Percentiles rank a stretch among this genome's conserved stretches.
These are phyloP conservation scores for Platismatia glauca DNA, from an alignment of 495 filamentous ascomycete genomes.

Conservation along the genomic window DNA sequence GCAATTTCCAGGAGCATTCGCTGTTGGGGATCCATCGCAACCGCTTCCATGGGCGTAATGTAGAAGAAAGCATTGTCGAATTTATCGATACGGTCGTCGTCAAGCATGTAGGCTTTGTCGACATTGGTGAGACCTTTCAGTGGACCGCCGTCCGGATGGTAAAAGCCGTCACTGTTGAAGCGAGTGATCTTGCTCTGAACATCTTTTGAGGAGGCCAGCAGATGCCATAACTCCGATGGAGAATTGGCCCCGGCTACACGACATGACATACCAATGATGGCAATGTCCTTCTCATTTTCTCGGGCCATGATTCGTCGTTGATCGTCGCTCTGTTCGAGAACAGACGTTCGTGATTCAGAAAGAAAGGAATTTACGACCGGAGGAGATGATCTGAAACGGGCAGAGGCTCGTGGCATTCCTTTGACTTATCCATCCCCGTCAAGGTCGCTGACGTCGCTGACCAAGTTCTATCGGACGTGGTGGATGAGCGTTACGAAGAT, in stretches of 20 bases:
- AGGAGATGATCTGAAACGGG: not conserved
- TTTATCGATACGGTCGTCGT: constrained; percentile 29
- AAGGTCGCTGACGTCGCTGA: not conserved
- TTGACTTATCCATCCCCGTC: not conserved
- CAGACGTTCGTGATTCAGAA: not conserved
- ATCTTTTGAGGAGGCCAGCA: constrained; percentile 7
- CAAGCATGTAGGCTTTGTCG: constrained; percentile 29
- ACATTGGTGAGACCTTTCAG: constrained; percentile 19
- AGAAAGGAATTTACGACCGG: not conserved
- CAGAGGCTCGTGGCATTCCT: not conserved
- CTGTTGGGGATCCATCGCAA: constrained; percentile 42
- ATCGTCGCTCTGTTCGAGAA: not conserved
- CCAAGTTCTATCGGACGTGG: not conserved
- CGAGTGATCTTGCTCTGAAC: constrained; percentile 17
- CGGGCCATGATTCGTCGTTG: not conserved
- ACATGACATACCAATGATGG: constrained; percentile 45
- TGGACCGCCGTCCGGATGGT: constrained; percentile 5
- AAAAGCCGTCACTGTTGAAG: constrained; percentile 6
- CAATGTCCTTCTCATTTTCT: constrained; percentile 31
- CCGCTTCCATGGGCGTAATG: constrained; percentile 46
- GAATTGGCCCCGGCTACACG: constrained; percentile 42
- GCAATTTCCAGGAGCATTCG: constrained; percentile 47
- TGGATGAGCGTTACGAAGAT: not conserved
- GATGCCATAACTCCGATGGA: constrained; percentile 37
- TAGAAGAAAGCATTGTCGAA: constrained; percentile 52